Base-by-base conservation (phyloP, 2,329 filamentous ascomycete species). In the Pseudocercospora macadamiae region DNA sequence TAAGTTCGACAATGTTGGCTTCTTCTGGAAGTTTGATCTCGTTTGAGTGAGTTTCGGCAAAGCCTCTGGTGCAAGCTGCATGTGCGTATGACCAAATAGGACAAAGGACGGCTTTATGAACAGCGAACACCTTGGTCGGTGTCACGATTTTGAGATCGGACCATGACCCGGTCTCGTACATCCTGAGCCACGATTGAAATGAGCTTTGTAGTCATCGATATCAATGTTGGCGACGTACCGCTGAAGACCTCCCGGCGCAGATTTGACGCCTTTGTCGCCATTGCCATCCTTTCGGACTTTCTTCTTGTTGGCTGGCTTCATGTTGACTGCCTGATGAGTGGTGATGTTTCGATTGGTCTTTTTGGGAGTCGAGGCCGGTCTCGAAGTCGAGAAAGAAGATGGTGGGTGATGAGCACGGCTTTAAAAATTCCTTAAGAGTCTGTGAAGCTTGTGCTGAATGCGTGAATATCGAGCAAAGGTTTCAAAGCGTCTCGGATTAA, bases 41-140 rank as follows among this genome's bases (percentile, higher is more conserved):
- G 7, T 25, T 25, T 2, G 39, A 4, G 4, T 44, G 39, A 25
- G 2, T 16, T 14, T 45, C 42, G 1, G 14, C 14, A 6, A 37
- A 54, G 10, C 39, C 52, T 7, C 21, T 18, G 2, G 42, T 42
- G 28, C 51, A 59, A 4, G 56, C 56, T 21, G 36, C 49, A 23
- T 49, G 28, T 16, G 52, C 26, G 28, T 54, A 59, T 2, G 51
- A 42, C 6, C 21, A 51, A 2, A 45, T 1, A 2, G 10, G 18
- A 21, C 42, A 45, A 1, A 45, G 12, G 9, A 45, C 42, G 7
- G 42, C 42, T 6, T 45, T 45, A 21, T 45, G 42, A 5, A 45
- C 42, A 7, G 9, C 8, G 42, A 45, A 45, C 1, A 21, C 25
- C 8, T 14, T 45, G 3, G 42, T 45, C 9, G 42, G 4, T 1